These are phyloP conservation scores for Coemansia sp. DNA, from an alignment of 371 early-diverging fungal species.

Conservation along the genomic window DNA sequence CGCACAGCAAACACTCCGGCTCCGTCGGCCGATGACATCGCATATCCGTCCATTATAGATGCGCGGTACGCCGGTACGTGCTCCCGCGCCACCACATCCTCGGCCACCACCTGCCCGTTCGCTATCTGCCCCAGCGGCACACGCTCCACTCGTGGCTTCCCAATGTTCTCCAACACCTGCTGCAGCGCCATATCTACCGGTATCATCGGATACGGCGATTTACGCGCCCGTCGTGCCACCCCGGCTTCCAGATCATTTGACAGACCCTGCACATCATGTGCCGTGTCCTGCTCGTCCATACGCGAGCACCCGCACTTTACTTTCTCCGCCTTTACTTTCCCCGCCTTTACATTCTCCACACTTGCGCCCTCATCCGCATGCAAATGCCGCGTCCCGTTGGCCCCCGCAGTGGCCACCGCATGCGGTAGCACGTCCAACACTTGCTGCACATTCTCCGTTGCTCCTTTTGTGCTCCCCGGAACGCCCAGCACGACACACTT, in stretches of 20 bases:
- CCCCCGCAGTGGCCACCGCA: conserved; percentile 70
- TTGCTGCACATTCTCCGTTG: conserved; percentile 76
- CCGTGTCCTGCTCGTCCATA: conserved; percentile 6
- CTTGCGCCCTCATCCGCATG: conserved; percentile 31
- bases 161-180: conserved; percentile 55
- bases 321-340: too few species aligned
- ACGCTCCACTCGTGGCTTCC: conserved; percentile 41
- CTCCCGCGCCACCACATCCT: conserved; percentile 70
- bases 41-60: conserved; percentile 91
- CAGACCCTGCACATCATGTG: conserved; percentile 1
- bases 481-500: conserved; percentile 73
- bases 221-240: conserved; percentile 66
- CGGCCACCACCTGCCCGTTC: conserved; percentile 70
- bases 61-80: conserved; percentile 85
- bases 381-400: conserved; percentile 45
- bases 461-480: conserved; percentile 86
- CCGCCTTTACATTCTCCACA: conserved; percentile 8
- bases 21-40: conserved; percentile 78
- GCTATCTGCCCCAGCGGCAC: conserved; percentile 56
- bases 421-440: conserved; percentile 73
- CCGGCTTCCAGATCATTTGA: conserved; percentile 14
- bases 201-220: conserved; percentile 80
- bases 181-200: conserved; percentile 67
- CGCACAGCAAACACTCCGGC: conserved; percentile 74
- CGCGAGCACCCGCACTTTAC: conserved; percentile 25